These are phyloP conservation scores for Colletotrichum cordylinicola DNA, from an alignment of 2,329 filamentous ascomycete species.

Conservation along the genomic window DNA sequence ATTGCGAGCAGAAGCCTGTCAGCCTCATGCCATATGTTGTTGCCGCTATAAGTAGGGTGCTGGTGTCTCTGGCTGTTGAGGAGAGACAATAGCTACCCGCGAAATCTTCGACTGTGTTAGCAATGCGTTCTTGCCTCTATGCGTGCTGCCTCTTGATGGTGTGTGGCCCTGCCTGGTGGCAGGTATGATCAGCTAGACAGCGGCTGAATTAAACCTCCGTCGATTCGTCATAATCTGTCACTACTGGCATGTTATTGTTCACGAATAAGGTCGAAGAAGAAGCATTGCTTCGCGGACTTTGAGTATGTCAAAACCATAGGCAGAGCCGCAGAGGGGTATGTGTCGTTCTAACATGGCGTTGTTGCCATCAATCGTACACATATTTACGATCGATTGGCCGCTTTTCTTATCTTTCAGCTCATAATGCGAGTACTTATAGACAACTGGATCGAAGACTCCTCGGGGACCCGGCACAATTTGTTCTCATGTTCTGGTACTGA, in stretches of 20 bases:
- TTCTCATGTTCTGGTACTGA: too few species aligned
- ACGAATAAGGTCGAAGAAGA: not conserved
- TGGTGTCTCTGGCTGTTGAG: not conserved
- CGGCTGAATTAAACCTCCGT: not conserved
- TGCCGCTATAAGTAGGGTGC: not conserved
- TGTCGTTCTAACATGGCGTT: too few species aligned
- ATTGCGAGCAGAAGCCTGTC: not conserved
- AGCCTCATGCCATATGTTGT: fast-evolving
- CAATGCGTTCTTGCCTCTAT: not conserved
- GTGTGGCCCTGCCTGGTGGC: not conserved
- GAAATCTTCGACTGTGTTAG: too few species aligned
- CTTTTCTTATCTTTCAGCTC: too few species aligned
- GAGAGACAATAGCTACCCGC: not conserved
- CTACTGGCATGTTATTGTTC: not conserved
- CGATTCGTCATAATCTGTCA: not conserved
- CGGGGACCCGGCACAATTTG: too few species aligned
- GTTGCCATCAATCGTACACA: too few species aligned
- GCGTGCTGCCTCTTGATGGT: fast-evolving
- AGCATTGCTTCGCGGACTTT: not conserved
- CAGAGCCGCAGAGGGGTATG: not conserved
- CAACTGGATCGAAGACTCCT: too few species aligned
- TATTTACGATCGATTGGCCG: too few species aligned
- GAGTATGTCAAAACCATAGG: not conserved
- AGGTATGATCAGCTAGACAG: not conserved
- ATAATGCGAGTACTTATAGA: too few species aligned